Evolutionary conservation across 2,329 filamentous ascomycete species (phyloP), one percentile per base, ranked within the genome.

Genomic region (Diaporthe helianthi): DNA sequence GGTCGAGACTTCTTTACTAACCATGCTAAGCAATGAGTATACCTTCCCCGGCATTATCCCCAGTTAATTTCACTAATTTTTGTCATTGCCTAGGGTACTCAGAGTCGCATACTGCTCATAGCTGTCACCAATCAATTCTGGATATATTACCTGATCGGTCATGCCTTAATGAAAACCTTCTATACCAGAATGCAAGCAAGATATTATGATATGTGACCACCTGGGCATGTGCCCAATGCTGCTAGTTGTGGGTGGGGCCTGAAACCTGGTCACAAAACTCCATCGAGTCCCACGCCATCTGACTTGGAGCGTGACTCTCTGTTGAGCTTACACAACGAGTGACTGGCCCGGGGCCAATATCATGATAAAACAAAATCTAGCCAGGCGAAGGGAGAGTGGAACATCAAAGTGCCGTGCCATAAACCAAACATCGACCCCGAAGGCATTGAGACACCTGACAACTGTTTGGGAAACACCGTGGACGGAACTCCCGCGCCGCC

Each of bases 371-470:
- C 31, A 15, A 12, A 4, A 8, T 24, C 44, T n/a, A 10, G 12
- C 33, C 44, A 19, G 29, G 19, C 9, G 26, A 49, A 3, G 26
- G 22, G 41, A 24, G 29, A 49, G 17, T 36, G 58, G 44, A 49
- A 31, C 13, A 13, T 22, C 41, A 22, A 63, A 49, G 26, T n/a
- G 19, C 41, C 19, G n/a, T 49, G 58, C 44, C 44, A 31, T 24
- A 3, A 2, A 36, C n/a, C 26, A 36, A 49, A 47, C 58, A 47
- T 47, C 58, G 17, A 2, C 38, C 19, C 15, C 26, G 19, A 33
- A 63, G 58, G 54, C 12, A 49, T 49, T 36, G 44, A 63, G 29
- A 24, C n/a, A 49, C 44, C 31, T 63, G 44, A 63, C n/a, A 49
- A 15, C 2, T 49, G 58, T 26, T 47, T 63, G 58, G 29, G n/a